phyloP scores from a whole-genome alignment of 1,284 basidiomycete species.

The Ustilago vetiveriae region DNA sequence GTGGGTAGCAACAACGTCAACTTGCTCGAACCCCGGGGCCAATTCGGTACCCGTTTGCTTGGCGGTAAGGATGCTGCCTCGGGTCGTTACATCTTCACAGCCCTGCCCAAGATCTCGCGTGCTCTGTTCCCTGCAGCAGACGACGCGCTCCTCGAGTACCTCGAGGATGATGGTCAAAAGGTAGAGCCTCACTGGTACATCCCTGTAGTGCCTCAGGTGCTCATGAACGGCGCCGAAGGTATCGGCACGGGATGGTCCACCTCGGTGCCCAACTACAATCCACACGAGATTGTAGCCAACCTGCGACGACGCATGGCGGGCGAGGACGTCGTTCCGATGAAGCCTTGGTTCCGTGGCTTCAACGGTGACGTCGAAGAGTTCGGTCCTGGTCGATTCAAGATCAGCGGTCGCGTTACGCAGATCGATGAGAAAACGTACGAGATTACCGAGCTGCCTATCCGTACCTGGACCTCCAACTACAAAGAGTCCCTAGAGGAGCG shows the following conservation, averaged over 20 bases:
- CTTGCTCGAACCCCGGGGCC: conserved; percentile 86
- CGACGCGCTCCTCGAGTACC: conserved; percentile 82
- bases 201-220: conserved; percentile 85
- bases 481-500: conserved; percentile 86
- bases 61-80: conserved; percentile 79
- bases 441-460: conserved; percentile 94
- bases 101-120: conserved; percentile 80
- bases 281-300: conserved; percentile 87
- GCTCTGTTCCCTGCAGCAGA: conserved; percentile 84
- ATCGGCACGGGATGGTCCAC: conserved; percentile 99
- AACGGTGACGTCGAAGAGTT: conserved; percentile 81
- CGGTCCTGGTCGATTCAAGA: conserved; percentile 86
- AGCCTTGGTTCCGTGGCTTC: conserved; percentile 97
- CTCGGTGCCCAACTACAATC: conserved; percentile 91
- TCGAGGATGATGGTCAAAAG: conserved; percentile 84
- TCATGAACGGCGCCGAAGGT: conserved; percentile 95
- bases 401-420: conserved; percentile 80
- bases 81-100: conserved; percentile 95
- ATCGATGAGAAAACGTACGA: conserved; percentile 87
- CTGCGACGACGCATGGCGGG: conserved; percentile 85
- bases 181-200: conserved; percentile 98
- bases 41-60: conserved; percentile 81
- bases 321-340: conserved; percentile 85
- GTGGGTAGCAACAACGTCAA: conserved; percentile 98
- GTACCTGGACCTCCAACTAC: conserved; percentile 92